phyloP scores from a whole-genome alignment of 352 stramenopile species.

The Phytophthora pini region DNA sequence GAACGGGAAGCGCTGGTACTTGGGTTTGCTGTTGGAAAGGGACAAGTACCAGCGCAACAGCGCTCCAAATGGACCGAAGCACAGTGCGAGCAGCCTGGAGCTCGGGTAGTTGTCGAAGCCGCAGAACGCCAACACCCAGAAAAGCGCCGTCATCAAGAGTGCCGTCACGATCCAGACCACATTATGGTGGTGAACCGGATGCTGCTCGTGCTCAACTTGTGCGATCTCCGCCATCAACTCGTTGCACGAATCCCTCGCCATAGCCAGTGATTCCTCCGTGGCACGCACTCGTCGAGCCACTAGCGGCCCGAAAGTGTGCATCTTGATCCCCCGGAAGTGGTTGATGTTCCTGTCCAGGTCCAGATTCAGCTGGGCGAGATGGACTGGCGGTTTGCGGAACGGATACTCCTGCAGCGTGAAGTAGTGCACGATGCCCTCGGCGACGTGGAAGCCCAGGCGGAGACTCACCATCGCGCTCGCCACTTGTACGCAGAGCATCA shows the following conservation, averaged over 20 bases:
- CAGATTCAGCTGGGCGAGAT: slow-evolving; percentile 58
- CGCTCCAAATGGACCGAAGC: slow-evolving; percentile 64
- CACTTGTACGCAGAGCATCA: slow-evolving; percentile 59
- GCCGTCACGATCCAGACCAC: slow-evolving; percentile 31
- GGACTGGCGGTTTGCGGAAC: slow-evolving; percentile 54
- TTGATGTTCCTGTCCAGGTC: slow-evolving; percentile 58
- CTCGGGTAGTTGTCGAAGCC: slow-evolving; percentile 57
- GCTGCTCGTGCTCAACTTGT: slow-evolving; percentile 58
- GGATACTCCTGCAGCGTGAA: slow-evolving; percentile 49
- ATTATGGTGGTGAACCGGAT: slow-evolving; percentile 42
- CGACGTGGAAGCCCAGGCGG: slow-evolving; percentile 49
- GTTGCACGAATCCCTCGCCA: slow-evolving; percentile 48
- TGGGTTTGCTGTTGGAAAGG: slow-evolving; percentile 51
- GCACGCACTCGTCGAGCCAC: slow-evolving; percentile 47
- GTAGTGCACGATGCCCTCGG: slow-evolving; percentile 52
- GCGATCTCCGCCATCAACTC: slow-evolving; percentile 52
- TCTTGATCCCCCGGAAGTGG: slow-evolving; percentile 51
- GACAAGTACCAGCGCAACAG: slow-evolving; percentile 66
- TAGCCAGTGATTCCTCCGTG: slow-evolving; percentile 50
- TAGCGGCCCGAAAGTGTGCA: slow-evolving; percentile 52
- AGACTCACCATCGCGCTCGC: slow-evolving; percentile 52
- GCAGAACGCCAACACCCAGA: slow-evolving; percentile 57
- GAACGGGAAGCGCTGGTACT: slow-evolving; percentile 64
- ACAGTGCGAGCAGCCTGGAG: slow-evolving; percentile 59
- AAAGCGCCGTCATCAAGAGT: slow-evolving; percentile 35